Percentiles rank a stretch among this genome's conserved stretches.
These are phyloP conservation scores for Fennellomyces sp. DNA, from an alignment of 371 early-diverging fungal genomes.

Conservation along the genomic window DNA sequence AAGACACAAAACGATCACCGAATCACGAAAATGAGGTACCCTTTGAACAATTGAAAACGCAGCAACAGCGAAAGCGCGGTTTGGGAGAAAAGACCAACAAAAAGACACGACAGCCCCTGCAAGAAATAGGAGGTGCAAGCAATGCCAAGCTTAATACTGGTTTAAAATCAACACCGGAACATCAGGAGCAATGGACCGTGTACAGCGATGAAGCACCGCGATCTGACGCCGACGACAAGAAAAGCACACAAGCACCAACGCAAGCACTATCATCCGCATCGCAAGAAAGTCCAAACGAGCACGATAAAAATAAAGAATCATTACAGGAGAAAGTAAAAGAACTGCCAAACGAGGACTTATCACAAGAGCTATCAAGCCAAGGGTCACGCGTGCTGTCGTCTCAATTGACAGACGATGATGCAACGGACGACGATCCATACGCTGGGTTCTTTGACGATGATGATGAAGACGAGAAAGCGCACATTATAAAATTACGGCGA, in stretches of 20 bases:
- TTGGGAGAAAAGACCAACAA: background rate
- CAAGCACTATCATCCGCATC: too few relatives aligned
- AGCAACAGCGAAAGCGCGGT: background rate
- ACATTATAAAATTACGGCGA: background rate
- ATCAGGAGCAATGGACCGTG: background rate
- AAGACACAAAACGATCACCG: background rate
- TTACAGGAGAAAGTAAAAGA: too few relatives aligned
- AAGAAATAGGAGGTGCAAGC: background rate
- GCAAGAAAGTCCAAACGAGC: too few relatives aligned
- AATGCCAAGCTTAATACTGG: background rate
- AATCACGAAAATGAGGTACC: background rate
- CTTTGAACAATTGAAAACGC: background rate
- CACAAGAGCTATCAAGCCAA: too few relatives aligned
- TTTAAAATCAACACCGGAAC: background rate
- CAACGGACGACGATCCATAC: background rate
- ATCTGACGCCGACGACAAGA: too few relatives aligned
- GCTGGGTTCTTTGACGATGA: background rate
- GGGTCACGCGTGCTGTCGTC: too few relatives aligned
- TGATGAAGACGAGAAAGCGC: background rate
- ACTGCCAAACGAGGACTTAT: too few relatives aligned
- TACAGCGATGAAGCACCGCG: too few relatives aligned
- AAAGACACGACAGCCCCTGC: background rate
- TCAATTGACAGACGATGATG: background rate
- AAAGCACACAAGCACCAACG: too few relatives aligned
- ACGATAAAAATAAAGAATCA: too few relatives aligned